Conservation (phyloP, 139 green algal species). For the Desmodesmus armatus region DNA sequence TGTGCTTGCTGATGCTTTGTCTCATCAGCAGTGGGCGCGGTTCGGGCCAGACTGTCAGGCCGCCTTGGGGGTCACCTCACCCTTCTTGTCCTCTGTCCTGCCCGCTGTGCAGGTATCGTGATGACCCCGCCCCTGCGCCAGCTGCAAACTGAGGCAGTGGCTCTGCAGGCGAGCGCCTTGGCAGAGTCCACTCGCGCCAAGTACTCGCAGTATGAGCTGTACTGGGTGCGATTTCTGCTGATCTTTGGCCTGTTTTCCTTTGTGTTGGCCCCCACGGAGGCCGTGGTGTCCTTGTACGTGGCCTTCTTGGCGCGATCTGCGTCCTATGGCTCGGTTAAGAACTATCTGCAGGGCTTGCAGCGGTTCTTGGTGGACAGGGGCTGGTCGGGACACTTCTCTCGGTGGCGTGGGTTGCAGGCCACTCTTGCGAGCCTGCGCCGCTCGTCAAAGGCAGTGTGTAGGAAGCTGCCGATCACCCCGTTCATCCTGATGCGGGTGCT, state of each 20-base stretch:
- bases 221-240: slow-evolving; percentile 17
- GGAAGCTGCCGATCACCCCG: not conserved
- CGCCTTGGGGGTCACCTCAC: not conserved
- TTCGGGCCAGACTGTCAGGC: not conserved
- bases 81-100: not conserved
- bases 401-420: not conserved
- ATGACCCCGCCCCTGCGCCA: not conserved
- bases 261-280: not conserved
- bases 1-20: not conserved
- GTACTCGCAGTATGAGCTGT: slow-evolving; percentile 1
- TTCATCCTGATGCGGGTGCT: slow-evolving; percentile 1
- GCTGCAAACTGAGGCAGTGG: not conserved
- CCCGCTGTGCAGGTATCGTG: not conserved
- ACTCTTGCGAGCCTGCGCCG: not conserved
- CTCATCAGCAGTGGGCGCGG: not conserved
- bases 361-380: not conserved
- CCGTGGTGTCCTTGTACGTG: not conserved
- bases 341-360: slow-evolving; percentile 2
- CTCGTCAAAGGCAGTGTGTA: not conserved
- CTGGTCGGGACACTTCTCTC: not conserved
- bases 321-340: not conserved
- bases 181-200: not conserved
- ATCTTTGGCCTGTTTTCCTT: not conserved
- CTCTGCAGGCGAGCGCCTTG: not conserved
- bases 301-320: not conserved